Evolutionary conservation across 139 green algal genomes (phyloP).

Genomic region (Trebouxia sp.): DNA sequence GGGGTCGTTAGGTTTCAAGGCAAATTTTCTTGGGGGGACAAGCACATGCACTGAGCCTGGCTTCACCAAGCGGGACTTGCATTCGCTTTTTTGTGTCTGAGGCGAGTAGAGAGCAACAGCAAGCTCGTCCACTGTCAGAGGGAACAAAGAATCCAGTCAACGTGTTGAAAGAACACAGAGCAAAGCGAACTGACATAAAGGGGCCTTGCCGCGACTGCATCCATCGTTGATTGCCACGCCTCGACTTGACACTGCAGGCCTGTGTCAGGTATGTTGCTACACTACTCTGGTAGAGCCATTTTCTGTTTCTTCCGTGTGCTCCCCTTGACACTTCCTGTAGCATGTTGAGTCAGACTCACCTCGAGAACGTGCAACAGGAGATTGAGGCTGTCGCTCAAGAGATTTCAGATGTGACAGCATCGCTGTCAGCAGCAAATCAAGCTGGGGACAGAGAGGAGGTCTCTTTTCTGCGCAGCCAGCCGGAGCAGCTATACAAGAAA

Average conservation of each 20-base stretch:
- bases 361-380: constrained; percentile 13
- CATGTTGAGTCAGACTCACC: neutral
- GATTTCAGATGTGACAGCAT: neutral
- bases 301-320: constrained; percentile 6
- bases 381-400: constrained; percentile 7
- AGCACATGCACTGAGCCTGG: no score
- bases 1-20: no score
- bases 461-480: neutral
- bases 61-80: no score
- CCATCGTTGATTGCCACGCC: constrained; percentile 5
- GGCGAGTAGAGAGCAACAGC: neutral
- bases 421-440: neutral
- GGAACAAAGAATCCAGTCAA: neutral
- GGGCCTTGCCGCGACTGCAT: neutral
- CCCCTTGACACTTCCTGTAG: constrained; percentile 16
- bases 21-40: no score
- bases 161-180: constrained; percentile 3
- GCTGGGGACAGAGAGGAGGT: neutral
- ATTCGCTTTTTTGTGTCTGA: no score
- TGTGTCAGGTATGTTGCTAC: neutral
- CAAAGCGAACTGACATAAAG: no score
- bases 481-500: constrained; percentile 1
- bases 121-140: constrained; percentile 4
- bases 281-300: neutral
- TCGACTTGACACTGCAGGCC: neutral